These are phyloP conservation scores for Wallacemonas sp. DNA, from an alignment of 208 protist species.

Conservation along the genomic window DNA sequence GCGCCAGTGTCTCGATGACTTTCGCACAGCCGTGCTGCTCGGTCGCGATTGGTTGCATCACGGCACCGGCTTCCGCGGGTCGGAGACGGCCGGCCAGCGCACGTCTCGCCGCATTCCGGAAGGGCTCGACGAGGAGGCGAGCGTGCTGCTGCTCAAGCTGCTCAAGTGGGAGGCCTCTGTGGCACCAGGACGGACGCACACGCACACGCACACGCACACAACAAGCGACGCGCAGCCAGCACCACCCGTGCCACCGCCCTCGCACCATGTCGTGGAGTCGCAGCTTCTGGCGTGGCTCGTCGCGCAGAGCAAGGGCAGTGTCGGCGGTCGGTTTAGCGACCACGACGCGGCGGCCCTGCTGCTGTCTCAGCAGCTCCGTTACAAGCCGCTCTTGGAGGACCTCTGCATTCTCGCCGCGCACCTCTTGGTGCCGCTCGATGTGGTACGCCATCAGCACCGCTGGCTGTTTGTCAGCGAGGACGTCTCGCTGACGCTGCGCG, in stretches of 20 bases:
- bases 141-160: slow-evolving; percentile 25
- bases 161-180: slow-evolving; percentile 14
- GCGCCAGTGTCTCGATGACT: slow-evolving; percentile 52
- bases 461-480: slow-evolving; percentile 78
- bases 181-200: not conserved
- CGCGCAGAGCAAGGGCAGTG: not conserved
- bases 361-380: slow-evolving; percentile 44
- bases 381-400: slow-evolving; percentile 53
- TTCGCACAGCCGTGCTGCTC: slow-evolving; percentile 53
- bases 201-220: slow-evolving; percentile 1
- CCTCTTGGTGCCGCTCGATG: slow-evolving; percentile 51
- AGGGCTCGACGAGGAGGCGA: slow-evolving; percentile 28
- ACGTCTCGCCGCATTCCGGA: not conserved
- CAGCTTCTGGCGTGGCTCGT: slow-evolving; percentile 45
- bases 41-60: slow-evolving; percentile 25
- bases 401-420: slow-evolving; percentile 45
- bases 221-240: not conserved
- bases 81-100: not conserved
- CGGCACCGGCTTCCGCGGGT: not conserved
- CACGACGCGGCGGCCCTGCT: slow-evolving; percentile 19
- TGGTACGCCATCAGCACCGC: slow-evolving; percentile 51
- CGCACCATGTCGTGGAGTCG: slow-evolving; percentile 26
- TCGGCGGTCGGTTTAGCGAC: too few species aligned
- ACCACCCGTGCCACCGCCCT: not conserved
- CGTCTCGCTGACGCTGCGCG: slow-evolving; percentile 45